Conservation (phyloP, 2,329 filamentous ascomycete species). For the Diaporthe caulivora region DNA sequence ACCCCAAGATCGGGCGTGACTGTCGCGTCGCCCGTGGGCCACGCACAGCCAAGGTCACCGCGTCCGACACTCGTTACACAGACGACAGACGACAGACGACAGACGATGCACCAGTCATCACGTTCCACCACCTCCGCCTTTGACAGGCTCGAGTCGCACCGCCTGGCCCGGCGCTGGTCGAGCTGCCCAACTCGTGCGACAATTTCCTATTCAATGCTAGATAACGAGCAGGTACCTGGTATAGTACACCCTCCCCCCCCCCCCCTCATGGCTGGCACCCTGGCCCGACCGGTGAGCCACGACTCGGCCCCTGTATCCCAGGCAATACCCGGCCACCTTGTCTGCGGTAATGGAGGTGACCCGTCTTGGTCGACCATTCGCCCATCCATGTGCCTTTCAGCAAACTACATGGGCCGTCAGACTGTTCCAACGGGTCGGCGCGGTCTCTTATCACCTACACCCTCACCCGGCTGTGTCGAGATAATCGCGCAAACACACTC, state of each 20-base stretch:
- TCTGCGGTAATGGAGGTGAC: background rate
- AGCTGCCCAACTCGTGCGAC: background rate
- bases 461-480: background rate
- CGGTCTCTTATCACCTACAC: constrained; percentile 25
- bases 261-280: constrained; percentile 1
- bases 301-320: constrained; percentile 16
- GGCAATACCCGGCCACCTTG: background rate
- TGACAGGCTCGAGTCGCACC: constrained; percentile 34
- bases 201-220: too few species aligned
- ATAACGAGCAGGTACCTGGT: too few species aligned
- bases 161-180: background rate
- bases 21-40: background rate
- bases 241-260: background rate
- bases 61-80: background rate
- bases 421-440: constrained; percentile 21
- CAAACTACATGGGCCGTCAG: too few species aligned
- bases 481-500: background rate
- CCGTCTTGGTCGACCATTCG: constrained; percentile 11
- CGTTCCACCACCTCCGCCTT: constrained; percentile 29
- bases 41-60: background rate
- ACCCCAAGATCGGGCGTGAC: background rate
- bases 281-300: constrained; percentile 29
- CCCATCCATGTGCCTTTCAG: background rate
- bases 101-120: too few species aligned
- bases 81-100: too few species aligned